phyloP scores from a whole-genome alignment of 1,284 basidiomycete genomes.

The Trichosporon faecale region DNA sequence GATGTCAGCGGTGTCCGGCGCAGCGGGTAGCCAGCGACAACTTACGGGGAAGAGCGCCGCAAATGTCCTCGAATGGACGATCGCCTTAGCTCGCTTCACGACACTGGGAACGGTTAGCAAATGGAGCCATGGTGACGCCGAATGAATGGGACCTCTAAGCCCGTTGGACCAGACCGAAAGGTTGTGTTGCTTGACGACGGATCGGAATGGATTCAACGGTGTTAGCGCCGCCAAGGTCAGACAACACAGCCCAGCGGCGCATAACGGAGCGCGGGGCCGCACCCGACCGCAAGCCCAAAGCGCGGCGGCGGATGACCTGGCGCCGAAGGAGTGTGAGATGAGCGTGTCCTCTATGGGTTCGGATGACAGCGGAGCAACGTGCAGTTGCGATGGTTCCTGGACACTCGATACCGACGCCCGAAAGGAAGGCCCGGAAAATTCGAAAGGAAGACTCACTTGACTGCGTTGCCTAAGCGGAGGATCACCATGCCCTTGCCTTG shows the following conservation, averaged over 20 bases:
- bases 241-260: not conserved
- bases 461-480: slow-evolving; percentile 23
- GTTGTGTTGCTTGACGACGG: not conserved
- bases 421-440: not conserved
- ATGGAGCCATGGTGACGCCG: not conserved
- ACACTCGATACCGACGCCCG: no score
- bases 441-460: slow-evolving; percentile 34
- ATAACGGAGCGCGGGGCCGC: no score
- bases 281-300: no score
- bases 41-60: slow-evolving; percentile 42
- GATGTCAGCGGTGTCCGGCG: not conserved
- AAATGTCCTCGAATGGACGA: slow-evolving; percentile 44
- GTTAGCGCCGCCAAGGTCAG: not conserved
- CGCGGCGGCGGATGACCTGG: not conserved
- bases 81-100: slow-evolving; percentile 36
- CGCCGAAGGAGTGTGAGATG: not conserved
- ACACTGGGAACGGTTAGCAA: slow-evolving; percentile 18
- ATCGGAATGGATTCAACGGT: not conserved
- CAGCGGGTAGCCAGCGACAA: not conserved
- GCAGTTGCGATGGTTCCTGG: not conserved
- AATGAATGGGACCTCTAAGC: not conserved
- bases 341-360: not conserved
- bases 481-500: slow-evolving; percentile 20
- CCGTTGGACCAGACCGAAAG: not conserved
- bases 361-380: not conserved